A percentile compares a stretch with the other conserved stretches of the same genome.
These are phyloP conservation scores for Aspergillus sojae DNA, from an alignment of 2,329 filamentous ascomycete species.

Conservation along the genomic window DNA sequence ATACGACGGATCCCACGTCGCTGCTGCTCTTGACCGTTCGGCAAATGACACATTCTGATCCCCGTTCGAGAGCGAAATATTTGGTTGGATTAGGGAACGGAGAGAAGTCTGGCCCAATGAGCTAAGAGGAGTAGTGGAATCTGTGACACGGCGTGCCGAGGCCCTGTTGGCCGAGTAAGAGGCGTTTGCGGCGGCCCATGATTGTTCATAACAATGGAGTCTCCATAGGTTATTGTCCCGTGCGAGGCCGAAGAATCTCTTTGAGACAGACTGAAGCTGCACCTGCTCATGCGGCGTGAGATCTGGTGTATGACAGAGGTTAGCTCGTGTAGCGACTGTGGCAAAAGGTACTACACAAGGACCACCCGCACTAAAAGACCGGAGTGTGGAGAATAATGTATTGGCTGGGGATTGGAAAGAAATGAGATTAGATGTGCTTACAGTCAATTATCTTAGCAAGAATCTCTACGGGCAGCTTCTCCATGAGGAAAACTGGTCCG, in stretches of 20 bases:
- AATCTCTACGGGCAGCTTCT: slow-evolving; percentile 66
- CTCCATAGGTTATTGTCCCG: slow-evolving; percentile 80
- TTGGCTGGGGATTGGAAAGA: slow-evolving; percentile 5
- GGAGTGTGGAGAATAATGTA: slow-evolving; percentile 6
- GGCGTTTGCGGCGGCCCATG: slow-evolving; percentile 62
- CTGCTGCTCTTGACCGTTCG: slow-evolving; percentile 41
- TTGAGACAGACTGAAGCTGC: slow-evolving; percentile 69
- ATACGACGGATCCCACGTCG: slow-evolving; percentile 82
- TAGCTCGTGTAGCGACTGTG: slow-evolving; percentile 21
- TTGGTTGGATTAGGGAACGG: slow-evolving; percentile 38
- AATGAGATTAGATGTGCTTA: slow-evolving; percentile 43
- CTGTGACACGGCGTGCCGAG: slow-evolving; percentile 54
- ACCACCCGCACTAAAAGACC: slow-evolving; percentile 22
- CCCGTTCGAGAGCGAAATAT: slow-evolving; percentile 8
- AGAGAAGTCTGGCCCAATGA: slow-evolving; percentile 36
- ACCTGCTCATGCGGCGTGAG: slow-evolving; percentile 68
- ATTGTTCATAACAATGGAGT: slow-evolving; percentile 70
- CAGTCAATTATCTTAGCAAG: slow-evolving; percentile 65
- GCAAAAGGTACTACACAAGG: slow-evolving; percentile 11
- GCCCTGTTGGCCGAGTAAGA: slow-evolving; percentile 23
- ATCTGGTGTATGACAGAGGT: slow-evolving; percentile 47
- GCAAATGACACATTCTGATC: slow-evolving; percentile 18
- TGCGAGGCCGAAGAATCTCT: slow-evolving; percentile 65
- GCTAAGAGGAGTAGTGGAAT: slow-evolving; percentile 34
- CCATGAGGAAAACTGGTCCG: slow-evolving; percentile 40